Conservation (phyloP, 257 asterid species). For the Asclepias syriaca region DNA sequence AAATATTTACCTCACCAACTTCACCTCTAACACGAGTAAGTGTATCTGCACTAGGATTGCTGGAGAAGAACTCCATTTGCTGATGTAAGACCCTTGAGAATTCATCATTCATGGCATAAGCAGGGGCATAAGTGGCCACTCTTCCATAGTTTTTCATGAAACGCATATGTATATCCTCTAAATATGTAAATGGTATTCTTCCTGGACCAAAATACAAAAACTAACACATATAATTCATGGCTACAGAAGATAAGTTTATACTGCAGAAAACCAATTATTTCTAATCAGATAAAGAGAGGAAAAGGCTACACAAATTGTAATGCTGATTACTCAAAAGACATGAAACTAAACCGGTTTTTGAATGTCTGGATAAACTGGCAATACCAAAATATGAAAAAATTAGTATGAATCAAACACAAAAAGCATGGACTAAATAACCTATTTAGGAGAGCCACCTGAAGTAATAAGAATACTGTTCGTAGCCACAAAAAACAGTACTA, state of each 20-base stretch:
- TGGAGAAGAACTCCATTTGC: slow-evolving; percentile 98
- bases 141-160: slow-evolving; percentile 92
- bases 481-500: not conserved
- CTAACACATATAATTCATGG: not conserved
- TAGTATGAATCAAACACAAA: not conserved
- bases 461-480: not conserved
- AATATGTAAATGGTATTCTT: slow-evolving; percentile 87
- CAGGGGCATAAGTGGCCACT: slow-evolving; percentile 82
- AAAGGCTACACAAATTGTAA: not conserved
- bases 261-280: not conserved
- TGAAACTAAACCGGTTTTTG: not conserved
- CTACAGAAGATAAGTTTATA: not conserved
- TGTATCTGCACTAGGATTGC: slow-evolving; percentile 89
- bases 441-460: not conserved
- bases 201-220: slow-evolving; percentile 39
- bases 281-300: not conserved
- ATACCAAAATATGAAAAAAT: not conserved
- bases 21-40: slow-evolving; percentile 90
- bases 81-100: slow-evolving; percentile 97
- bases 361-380: not conserved
- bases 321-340: not conserved
- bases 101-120: slow-evolving; percentile 98
- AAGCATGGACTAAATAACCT: not conserved
- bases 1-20: slow-evolving; percentile 78
- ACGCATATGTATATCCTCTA: slow-evolving; percentile 97